Base-by-base conservation (phyloP, 331 rosid genomes). In the Arachis monticola region DNA sequence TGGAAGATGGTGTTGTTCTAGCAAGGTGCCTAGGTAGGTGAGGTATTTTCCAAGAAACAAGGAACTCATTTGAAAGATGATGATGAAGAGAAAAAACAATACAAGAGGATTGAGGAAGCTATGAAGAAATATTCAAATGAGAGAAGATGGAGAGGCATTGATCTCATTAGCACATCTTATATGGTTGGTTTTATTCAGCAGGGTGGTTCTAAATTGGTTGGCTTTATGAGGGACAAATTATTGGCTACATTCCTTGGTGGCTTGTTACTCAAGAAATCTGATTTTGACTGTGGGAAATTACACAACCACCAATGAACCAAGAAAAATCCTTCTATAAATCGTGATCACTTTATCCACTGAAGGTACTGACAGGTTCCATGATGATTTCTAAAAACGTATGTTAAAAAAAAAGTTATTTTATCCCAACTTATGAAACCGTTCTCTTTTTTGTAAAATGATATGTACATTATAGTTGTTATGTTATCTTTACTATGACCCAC, bases 131-230 rank as follows among this genome's bases (percentile, higher is more conserved):
- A 85, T 68, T 84, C 90, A 5, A 64, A 73, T 0, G 86, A 83
- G 67, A 87, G 96, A 73, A 88, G 69, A 77, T 90, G 96, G 92
- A 87, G 96, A 65, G 63, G 84, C 71, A 73, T 88, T 79, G 77
- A 72, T 58, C 78, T 87, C 4, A 77, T 76, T 14, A 10, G 12
- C 27, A 60, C 83, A 60, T 9, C 90, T 79, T 74, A 82, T 67
- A 30, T 86, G 9, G 65, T 77, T 9, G 86, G 87, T 72, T 55
- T 7, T 14, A 63, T 88, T 17, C 88, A 84, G 42, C 80, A 83
- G 55, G 40, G 73, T 76, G 27, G 72, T 13, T 79, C 85, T 10
- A 80, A 80, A 75, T 2, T 84, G 6, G 41, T 83, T 66, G 72
- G 45, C 32, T 76, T 79, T 27, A 50, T 87, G 2, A 87, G 93